Evolutionary conservation across 257 asterid genomes (phyloP).

Genomic region (Voacanga thouarsii): DNA sequence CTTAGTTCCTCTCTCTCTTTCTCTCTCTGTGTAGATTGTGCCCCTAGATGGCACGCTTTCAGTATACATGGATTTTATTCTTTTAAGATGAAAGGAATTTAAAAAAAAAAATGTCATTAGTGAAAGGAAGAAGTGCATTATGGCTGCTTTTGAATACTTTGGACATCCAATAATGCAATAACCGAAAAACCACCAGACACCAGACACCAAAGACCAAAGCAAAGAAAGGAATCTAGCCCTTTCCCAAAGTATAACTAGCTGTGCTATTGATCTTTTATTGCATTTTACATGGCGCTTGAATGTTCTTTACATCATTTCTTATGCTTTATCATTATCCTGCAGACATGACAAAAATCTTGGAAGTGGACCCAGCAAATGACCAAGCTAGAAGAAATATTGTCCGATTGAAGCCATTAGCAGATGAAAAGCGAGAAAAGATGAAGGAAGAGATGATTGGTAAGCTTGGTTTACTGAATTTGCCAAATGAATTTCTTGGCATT

Average conservation of each 20-base stretch:
- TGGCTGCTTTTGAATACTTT: background rate
- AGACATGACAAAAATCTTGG: slow-evolving; percentile 82
- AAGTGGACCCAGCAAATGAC: slow-evolving; percentile 70
- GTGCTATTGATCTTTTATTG: background rate
- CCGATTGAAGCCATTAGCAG: slow-evolving; percentile 90
- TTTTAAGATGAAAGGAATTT: background rate
- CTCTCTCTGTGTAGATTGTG: slow-evolving; percentile 10
- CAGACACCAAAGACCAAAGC: background rate
- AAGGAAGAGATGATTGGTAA: slow-evolving; percentile 99
- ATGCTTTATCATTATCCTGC: slow-evolving; percentile 21
- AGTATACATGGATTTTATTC: background rate
- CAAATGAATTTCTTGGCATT: background rate
- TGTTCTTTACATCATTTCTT: slow-evolving; percentile 2
- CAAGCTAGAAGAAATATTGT: slow-evolving; percentile 74
- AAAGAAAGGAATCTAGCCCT: background rate
- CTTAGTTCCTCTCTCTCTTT: background rate
- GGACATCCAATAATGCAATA: background rate
- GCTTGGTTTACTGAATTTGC: slow-evolving; percentile 14
- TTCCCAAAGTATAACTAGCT: background rate
- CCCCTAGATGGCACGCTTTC: background rate
- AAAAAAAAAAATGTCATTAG: background rate
- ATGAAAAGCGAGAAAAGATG: slow-evolving; percentile 93
- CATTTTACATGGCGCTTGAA: slow-evolving; percentile 4
- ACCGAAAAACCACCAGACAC: background rate
- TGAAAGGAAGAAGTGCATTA: background rate